Evolutionary conservation across 305 asterid species (phyloP).

Genomic region (Ilex paraguariensis): DNA sequence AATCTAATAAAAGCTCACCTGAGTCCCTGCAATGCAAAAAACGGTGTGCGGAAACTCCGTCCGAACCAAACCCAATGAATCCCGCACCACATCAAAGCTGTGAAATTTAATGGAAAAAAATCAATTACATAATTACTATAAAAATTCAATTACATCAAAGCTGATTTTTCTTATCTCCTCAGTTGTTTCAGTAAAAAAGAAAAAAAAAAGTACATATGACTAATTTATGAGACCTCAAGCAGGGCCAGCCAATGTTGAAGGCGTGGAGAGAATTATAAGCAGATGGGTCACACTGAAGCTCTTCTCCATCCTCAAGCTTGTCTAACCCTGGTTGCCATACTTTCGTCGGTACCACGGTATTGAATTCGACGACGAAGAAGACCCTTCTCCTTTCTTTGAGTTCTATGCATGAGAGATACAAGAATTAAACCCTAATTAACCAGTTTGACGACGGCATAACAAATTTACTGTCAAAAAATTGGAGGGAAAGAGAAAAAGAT

Average conservation of each 20-base stretch:
- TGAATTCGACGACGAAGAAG: conserved; percentile 29
- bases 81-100: conserved; percentile 84
- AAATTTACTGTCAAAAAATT: no score
- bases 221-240: conserved; percentile 31
- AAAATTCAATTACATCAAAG: no score
- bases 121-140: conserved; percentile 3
- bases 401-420: conserved; percentile 18
- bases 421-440: neutral
- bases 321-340: conserved; percentile 96
- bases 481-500: neutral
- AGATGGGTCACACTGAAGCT: conserved; percentile 64
- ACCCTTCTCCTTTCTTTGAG: conserved; percentile 58
- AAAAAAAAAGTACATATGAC: neutral
- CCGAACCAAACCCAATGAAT: conserved; percentile 79
- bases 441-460: neutral
- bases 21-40: conserved; percentile 82
- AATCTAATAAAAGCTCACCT: conserved; percentile 38
- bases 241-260: conserved; percentile 91
- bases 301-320: conserved; percentile 83
- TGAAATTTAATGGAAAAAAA: conserved; percentile 14
- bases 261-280: conserved; percentile 51
- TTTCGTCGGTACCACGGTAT: conserved; percentile 45
- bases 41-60: conserved; percentile 85
- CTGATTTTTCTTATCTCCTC: no score
- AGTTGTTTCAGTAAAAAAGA: no score